phyloP scores from a whole-genome alignment of 176 grass and related monocot genomes.

The Tillandsia leiboldiana region DNA sequence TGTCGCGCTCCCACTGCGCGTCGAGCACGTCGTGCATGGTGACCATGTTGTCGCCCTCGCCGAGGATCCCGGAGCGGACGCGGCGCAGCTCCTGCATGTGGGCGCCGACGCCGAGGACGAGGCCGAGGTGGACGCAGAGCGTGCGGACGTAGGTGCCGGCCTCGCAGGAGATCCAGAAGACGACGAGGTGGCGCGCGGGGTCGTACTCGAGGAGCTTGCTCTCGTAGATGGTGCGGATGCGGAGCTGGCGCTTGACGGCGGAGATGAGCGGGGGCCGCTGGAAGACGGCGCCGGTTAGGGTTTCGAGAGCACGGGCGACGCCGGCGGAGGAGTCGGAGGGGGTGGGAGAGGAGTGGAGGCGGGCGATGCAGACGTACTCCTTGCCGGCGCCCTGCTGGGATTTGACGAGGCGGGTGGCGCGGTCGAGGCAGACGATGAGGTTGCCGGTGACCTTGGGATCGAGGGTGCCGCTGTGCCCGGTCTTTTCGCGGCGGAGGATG shows the following conservation, averaged over 20 bases:
- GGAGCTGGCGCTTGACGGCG: constrained; percentile 79
- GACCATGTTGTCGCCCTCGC: constrained; percentile 92
- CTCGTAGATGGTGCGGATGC: constrained; percentile 82
- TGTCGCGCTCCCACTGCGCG: constrained; percentile 69
- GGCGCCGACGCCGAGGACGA: constrained; percentile 65
- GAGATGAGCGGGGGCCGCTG: constrained; percentile 92
- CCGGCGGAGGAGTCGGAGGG: background rate
- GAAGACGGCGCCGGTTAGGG: constrained; percentile 77
- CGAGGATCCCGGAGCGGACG: constrained; percentile 65
- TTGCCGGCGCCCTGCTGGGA: constrained; percentile 89
- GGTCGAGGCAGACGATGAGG: constrained; percentile 93
- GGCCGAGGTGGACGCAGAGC: constrained; percentile 71
- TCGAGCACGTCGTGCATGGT: constrained; percentile 98
- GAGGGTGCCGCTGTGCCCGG: constrained; percentile 78
- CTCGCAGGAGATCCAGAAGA: constrained; percentile 84
- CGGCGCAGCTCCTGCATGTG: constrained; percentile 94
- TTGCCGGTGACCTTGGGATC: constrained; percentile 98
- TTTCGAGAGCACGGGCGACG: constrained; percentile 55
- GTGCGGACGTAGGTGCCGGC: constrained; percentile 81
- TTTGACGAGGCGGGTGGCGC: constrained; percentile 86
- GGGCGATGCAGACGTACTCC: constrained; percentile 78
- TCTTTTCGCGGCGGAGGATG: constrained; percentile 65
- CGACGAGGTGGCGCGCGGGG: constrained; percentile 49
- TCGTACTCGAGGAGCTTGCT: constrained; percentile 80
- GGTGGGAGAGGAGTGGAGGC: constrained; percentile 70